A percentile compares a stretch with the other conserved stretches of the same genome.
These are phyloP conservation scores for Silene noctiflora DNA, from an alignment of 179 eudicot species.

Conservation along the genomic window DNA sequence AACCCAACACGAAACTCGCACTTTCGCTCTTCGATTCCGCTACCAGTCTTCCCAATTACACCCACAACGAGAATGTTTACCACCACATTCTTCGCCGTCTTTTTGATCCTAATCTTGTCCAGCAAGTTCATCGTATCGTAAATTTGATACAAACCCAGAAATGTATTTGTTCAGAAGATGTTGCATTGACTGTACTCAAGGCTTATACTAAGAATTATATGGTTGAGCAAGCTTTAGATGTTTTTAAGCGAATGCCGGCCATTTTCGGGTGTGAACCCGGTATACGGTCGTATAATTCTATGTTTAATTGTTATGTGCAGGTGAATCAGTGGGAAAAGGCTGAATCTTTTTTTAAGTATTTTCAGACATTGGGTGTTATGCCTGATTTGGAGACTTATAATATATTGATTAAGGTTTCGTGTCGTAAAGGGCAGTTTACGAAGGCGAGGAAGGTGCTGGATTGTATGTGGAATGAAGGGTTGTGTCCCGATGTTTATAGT, in stretches of 20 bases:
- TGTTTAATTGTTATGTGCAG: conserved; percentile 58
- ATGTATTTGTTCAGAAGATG: conserved; percentile 55
- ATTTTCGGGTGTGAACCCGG: conserved; percentile 74
- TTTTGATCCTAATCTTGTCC: conserved; percentile 29
- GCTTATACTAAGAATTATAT: conserved; percentile 54
- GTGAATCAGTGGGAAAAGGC: conserved; percentile 49
- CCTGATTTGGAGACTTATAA: conserved; percentile 68
- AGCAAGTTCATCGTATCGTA: conserved; percentile 47
- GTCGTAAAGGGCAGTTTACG: conserved; percentile 47
- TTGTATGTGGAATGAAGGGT: conserved; percentile 46
- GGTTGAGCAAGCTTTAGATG: conserved; percentile 50
- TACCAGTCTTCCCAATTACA: conserved; percentile 34
- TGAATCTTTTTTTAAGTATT: conserved; percentile 50
- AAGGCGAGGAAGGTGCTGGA: conserved; percentile 46
- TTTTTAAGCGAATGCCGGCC: conserved; percentile 53
- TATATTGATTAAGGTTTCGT: conserved; percentile 59
- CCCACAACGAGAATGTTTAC: conserved; percentile 44
- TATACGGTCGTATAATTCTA: conserved; percentile 58
- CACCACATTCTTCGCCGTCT: conserved; percentile 76
- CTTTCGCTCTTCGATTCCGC: conserved; percentile 66
- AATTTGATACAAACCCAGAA: conserved; percentile 45
- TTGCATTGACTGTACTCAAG: conserved; percentile 56
- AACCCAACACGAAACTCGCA: conserved; percentile 41
- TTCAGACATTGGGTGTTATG: conserved; percentile 37
- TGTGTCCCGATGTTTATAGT: conserved; percentile 59